Evolutionary conservation across 768 basidiomycete species (phyloP), one percentile per base, ranked within the genome.

Genomic region (Kwoniella dendrophila): DNA sequence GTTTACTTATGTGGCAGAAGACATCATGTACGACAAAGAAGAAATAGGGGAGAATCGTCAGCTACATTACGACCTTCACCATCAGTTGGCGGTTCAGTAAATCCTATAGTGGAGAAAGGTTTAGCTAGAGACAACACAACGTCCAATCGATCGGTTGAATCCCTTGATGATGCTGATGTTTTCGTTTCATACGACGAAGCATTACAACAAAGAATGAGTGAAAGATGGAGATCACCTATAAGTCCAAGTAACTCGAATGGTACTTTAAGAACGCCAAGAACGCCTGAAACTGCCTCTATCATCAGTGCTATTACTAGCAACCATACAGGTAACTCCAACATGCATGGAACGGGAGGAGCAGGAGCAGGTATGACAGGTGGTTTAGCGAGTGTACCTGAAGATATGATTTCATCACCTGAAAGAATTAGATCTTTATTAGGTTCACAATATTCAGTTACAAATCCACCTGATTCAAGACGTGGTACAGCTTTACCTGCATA

Each of bases 181-280:
- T 66, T 69, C 40, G 64, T 69, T 3, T 59, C 51, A 8, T 69
- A 69, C 30, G 68, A 65, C 14, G 67, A 64, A 26, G 67, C 50
- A 0, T 24, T 27, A 27, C 49, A 36, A 3, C 67, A 68, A 32
- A 47, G 63, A 3, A 16, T 68, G 22, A 62, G 59, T 27, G 67
- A 64, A 4, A 22, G 55, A 38, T 68, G 66, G 66, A 44, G 48
- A 27, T 43, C 54, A 20, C 48, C 53, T 41, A 52, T 7, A 5
- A 44, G 36, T 51, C 33, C 33, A 24, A 38, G 2, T 12, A 20
- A 34, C 0, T 43, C 38, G 16, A 14, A 22, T 29, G 56, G 20
- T 32, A 44, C 59, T 11, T 16, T 10, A 14, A 16, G 50, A 22
- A 36, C 59, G 12, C 40, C 59, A 5, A 47, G 40, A 30, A 36